Percentiles rank a stretch among this genome's conserved stretches.
Conservation (phyloP, 257 asterid genomes). For the Gentiana dahurica region DNA sequence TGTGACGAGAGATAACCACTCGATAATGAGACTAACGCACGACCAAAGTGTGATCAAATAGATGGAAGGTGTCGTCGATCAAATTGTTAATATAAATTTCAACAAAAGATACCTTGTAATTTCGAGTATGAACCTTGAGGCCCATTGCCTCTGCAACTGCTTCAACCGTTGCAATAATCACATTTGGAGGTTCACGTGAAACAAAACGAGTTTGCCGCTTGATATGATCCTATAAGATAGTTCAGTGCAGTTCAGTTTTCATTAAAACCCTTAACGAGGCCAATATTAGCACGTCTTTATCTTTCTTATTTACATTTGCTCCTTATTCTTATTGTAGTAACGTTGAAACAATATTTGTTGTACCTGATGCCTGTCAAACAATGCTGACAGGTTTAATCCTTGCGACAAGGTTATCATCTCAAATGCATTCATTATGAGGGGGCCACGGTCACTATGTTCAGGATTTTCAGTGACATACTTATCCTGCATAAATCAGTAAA, state of each 20-base stretch:
- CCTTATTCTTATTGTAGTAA: too few species aligned
- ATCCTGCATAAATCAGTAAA: conserved; percentile 46
- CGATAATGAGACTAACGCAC: too few species aligned
- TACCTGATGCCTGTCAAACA: conserved; percentile 96
- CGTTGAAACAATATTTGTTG: neutral
- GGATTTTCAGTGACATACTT: conserved; percentile 67
- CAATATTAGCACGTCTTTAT: too few species aligned
- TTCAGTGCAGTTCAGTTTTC: neutral
- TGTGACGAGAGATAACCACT: too few species aligned
- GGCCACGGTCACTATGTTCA: conserved; percentile 38
- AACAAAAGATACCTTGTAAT: conserved; percentile 53
- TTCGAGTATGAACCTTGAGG: conserved; percentile 63
- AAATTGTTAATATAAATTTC: neutral
- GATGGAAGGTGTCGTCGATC: too few species aligned
- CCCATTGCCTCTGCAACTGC: conserved; percentile 78
- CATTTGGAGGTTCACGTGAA: conserved; percentile 76
- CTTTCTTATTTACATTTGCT: too few species aligned
- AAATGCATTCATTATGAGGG: conserved; percentile 89
- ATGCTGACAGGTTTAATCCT: conserved; percentile 85
- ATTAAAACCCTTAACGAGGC: too few species aligned
- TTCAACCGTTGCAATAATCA: conserved; percentile 58
- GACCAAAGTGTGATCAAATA: too few species aligned
- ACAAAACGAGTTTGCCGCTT: conserved; percentile 94
- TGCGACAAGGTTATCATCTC: conserved; percentile 98
- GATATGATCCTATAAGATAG: conserved; percentile 51